These are phyloP conservation scores for Geotrichum macrosporum DNA, from an alignment of 1,139 yeast species.

Conservation along the genomic window DNA sequence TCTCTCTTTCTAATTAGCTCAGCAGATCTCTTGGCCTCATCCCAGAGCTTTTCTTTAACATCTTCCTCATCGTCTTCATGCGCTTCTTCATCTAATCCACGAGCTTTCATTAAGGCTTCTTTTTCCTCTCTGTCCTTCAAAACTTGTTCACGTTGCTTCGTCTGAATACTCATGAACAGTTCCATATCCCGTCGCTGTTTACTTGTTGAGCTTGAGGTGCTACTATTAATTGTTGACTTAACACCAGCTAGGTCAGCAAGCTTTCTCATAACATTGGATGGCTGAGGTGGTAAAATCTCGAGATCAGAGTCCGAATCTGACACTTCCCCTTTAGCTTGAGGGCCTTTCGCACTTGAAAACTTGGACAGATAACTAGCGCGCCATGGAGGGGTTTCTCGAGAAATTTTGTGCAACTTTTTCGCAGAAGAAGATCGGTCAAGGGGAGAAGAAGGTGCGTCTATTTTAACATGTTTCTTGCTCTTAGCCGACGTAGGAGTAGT, in stretches of 20 bases:
- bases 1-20: conserved; percentile 36
- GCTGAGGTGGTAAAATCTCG: conserved; percentile 29
- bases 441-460: conserved; percentile 3
- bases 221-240: conserved; percentile 14
- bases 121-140: conserved; percentile 30
- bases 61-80: conserved; percentile 35
- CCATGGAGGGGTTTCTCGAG: conserved; percentile 8
- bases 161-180: conserved; percentile 25
- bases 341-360: conserved; percentile 4
- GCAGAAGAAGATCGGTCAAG: background rate
- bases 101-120: conserved; percentile 20
- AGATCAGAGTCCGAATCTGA: conserved; percentile 24
- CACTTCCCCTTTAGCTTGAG: conserved; percentile 8
- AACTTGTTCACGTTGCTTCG: conserved; percentile 36
- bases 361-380: conserved; percentile 11
- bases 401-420: background rate
- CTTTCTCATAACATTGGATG: conserved; percentile 25
- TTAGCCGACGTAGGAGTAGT: background rate
- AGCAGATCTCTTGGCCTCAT: conserved; percentile 47
- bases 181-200: conserved; percentile 21
- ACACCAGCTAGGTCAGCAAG: conserved; percentile 27
- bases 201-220: conserved; percentile 9
- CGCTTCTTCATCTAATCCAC: conserved; percentile 24
- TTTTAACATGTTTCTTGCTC: background rate
- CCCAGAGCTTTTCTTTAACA: conserved; percentile 50